Conservation (phyloP, 306 rosid species). For the Fagus sylvatica region DNA sequence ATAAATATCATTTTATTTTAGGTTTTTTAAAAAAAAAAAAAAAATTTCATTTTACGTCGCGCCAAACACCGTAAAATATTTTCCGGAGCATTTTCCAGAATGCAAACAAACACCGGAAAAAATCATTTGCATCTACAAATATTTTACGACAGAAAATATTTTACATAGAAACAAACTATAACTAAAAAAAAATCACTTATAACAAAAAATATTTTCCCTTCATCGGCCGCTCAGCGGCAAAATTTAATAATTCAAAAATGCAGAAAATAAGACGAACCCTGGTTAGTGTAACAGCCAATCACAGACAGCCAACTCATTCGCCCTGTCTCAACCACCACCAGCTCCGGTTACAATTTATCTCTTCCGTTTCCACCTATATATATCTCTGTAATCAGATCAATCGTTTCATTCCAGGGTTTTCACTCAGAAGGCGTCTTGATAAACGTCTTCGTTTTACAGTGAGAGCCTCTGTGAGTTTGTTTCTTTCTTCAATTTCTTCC, state of each 20-base stretch:
- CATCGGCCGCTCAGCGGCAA: slow-evolving; percentile 41
- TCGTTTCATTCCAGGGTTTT: too few species aligned
- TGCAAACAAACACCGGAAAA: too few species aligned
- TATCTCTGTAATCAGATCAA: slow-evolving; percentile 40
- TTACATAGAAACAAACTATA: too few species aligned
- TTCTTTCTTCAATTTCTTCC: background rate
- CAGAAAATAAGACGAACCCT: slow-evolving; percentile 25
- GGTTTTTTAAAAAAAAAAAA: too few species aligned
- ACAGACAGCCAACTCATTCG: slow-evolving; percentile 32
- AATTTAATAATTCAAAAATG: slow-evolving; percentile 5
- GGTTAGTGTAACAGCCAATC: slow-evolving; percentile 23
- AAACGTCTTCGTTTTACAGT: slow-evolving; percentile 53
- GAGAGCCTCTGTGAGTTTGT: background rate
- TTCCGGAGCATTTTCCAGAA: too few species aligned
- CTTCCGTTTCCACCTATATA: background rate
- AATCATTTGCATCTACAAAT: too few species aligned
- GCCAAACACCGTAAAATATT: too few species aligned
- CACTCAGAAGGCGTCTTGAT: slow-evolving; percentile 73
- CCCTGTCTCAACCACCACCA: slow-evolving; percentile 17
- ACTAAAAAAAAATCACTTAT: too few species aligned
- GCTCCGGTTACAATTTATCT: slow-evolving; percentile 22
- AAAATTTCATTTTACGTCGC: too few species aligned
- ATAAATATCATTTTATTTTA: too few species aligned
- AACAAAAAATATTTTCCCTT: too few species aligned
- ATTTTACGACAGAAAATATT: too few species aligned